Base-by-base conservation (phyloP, 2,329 filamentous ascomycete genomes). In the Hymenoscyphus repandus region DNA sequence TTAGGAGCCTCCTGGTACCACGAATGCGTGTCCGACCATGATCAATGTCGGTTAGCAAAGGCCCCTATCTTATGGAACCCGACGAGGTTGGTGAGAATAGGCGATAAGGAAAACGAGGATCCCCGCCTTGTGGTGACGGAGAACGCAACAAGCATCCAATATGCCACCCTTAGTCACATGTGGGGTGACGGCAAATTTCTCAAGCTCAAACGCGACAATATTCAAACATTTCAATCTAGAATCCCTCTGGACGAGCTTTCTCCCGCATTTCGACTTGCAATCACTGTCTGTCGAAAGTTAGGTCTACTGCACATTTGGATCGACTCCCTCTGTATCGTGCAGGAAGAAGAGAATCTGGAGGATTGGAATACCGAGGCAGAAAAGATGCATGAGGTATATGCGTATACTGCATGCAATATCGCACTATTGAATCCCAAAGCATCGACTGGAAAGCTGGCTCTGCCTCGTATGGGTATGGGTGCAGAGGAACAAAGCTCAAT, bases 311-410 rank as follows among this genome's bases (percentile, higher is more conserved):
- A 33, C 34, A 45, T 68, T 12, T 67, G 65, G 65, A 62, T 67
- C 27, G 65, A 67, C 51, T 56, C 58, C 11, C 47, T 67, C 0
- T 68, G 66, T 41, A 64, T 68, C 20, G 56, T 63, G 22, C 63
- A 68, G 32, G 59, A 63, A 33, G 54, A 56, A 11, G 46, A 59
- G 45, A n/a, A n/a, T n/a, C n/a, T n/a, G n/a, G 47, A 63, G 34
- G 64, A 66, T 39, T 63, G 61, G 62, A 38, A 45, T 9, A 38
- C 33, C n/a, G 58, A 64, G 49, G 52, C 59, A 1, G 37, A 50
- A 1, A 44, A 51, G 33, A 66, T 65, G 63, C 50, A 45, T 5
- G 17, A 55, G 1, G 54, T 63, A 7, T 66, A 66, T 47, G 42
- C 50, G 17, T 40, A 59, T 39, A 49, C 57, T 9, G 39, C 52